A percentile compares a stretch with the other conserved stretches of the same genome.
Conservation (phyloP, 768 basidiomycete species). For the Suillus placidus region DNA sequence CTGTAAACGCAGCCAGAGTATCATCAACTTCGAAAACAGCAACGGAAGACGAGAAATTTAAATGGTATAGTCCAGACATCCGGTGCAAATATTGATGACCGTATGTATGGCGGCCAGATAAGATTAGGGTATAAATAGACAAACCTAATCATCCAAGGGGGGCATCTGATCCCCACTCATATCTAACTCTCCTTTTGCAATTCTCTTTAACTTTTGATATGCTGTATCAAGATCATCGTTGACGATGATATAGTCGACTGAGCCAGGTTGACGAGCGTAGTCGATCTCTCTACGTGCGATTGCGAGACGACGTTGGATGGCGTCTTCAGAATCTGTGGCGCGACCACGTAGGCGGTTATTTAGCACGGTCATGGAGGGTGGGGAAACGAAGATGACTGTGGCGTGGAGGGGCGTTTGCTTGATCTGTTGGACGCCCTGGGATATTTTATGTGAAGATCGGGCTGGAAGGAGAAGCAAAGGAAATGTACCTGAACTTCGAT, state of each 20-base stretch:
- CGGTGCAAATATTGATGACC: too few relatives aligned
- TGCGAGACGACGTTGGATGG: slow-evolving; percentile 72
- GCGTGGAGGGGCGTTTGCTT: slow-evolving; percentile 82
- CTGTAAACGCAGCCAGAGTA: too few relatives aligned
- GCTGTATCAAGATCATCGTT: slow-evolving; percentile 89
- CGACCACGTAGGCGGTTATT: slow-evolving; percentile 71
- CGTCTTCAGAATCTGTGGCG: slow-evolving; percentile 80
- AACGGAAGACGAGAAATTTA: too few relatives aligned
- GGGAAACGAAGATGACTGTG: slow-evolving; percentile 90
- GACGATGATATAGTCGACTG: slow-evolving; percentile 83
- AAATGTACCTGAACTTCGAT: slow-evolving; percentile 88
- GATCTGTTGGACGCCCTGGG: slow-evolving; percentile 89
- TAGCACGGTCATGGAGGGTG: slow-evolving; percentile 76
- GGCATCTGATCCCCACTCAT: slow-evolving; percentile 66
- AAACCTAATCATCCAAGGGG: slow-evolving; percentile 52
- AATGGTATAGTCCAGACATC: too few relatives aligned
- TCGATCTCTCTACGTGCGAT: slow-evolving; percentile 81
- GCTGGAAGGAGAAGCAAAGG: slow-evolving; percentile 13
- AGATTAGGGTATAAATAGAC: background rate
- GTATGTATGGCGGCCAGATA: background rate
- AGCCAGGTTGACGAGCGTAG: slow-evolving; percentile 75
- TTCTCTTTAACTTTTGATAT: slow-evolving; percentile 71
- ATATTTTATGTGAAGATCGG: slow-evolving; percentile 3
- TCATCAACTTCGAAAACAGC: too few relatives aligned
- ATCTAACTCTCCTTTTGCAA: slow-evolving; percentile 69